These are phyloP conservation scores for Pythium coloratum DNA, from an alignment of 352 stramenopile species.

Conservation along the genomic window DNA sequence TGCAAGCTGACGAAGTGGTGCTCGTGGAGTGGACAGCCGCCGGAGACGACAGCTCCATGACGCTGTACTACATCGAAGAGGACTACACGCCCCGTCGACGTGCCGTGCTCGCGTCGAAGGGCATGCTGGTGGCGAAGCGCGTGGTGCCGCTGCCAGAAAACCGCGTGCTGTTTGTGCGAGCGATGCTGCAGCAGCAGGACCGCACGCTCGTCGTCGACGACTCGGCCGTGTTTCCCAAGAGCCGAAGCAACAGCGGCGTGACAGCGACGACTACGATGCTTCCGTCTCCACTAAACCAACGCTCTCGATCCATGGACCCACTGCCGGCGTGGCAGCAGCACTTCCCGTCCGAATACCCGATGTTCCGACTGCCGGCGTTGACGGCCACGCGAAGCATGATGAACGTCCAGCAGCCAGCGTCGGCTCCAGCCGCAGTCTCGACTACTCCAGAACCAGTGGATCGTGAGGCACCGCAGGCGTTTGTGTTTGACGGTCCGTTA, in stretches of 20 bases:
- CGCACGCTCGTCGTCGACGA: conserved; percentile 69
- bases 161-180: conserved; percentile 78
- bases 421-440: not conserved
- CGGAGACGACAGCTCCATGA: conserved; percentile 31
- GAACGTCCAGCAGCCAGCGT: conserved; percentile 19
- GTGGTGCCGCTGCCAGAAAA: conserved; percentile 68
- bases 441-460: not conserved
- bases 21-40: conserved; percentile 58
- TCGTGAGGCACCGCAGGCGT: not conserved
- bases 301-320: conserved; percentile 44
- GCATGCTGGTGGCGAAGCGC: conserved; percentile 83
- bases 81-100: conserved; percentile 55
- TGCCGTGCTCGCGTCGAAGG: conserved; percentile 36
- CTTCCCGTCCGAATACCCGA: conserved; percentile 54
- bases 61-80: conserved; percentile 77
- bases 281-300: conserved; percentile 32
- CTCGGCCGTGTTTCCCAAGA: conserved; percentile 28
- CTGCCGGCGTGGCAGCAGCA: conserved; percentile 44
- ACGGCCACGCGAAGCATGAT: conserved; percentile 22
- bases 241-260: conserved; percentile 18
- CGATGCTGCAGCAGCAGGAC: conserved; percentile 87
- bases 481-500: not conserved
- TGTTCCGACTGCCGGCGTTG: conserved; percentile 54
- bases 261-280: conserved; percentile 8
- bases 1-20: conserved; percentile 77